phyloP scores from a whole-genome alignment of 495 filamentous ascomycete species.

The Monascus purpureus region DNA sequence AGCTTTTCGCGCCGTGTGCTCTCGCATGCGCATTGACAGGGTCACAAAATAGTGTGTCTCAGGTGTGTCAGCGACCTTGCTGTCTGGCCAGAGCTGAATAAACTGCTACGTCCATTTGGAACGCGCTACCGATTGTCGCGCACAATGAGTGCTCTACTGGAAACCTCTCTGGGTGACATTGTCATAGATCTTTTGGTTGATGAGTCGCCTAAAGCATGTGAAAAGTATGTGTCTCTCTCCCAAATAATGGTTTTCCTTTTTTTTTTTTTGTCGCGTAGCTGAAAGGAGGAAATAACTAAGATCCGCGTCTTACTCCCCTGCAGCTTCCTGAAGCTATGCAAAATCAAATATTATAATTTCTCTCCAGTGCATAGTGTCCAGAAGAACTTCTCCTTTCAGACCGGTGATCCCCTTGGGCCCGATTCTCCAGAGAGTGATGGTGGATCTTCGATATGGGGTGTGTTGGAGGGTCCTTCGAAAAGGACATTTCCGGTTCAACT shows the following conservation, averaged over 20 bases:
- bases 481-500: conserved; percentile 74
- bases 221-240: conserved; percentile 84
- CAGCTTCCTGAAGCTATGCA: conserved; percentile 96
- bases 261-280: conserved; percentile 14
- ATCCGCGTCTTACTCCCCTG: conserved; percentile 14
- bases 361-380: conserved; percentile 78
- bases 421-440: conserved; percentile 73
- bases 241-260: conserved; percentile 3
- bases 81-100: too few species aligned
- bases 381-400: conserved; percentile 87
- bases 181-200: conserved; percentile 83
- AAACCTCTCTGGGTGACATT: conserved; percentile 85
- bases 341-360: conserved; percentile 96
- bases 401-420: conserved; percentile 83
- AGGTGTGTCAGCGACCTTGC: too few species aligned
- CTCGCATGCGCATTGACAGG: too few species aligned
- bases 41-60: too few species aligned
- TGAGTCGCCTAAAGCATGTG: conserved; percentile 74
- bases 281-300: conserved; percentile 37
- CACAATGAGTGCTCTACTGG: conserved; percentile 79
- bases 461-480: conserved; percentile 55
- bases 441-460: conserved; percentile 81
- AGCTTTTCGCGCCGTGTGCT: neutral
- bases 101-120: too few species aligned
- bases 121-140: too few species aligned